Conservation (phyloP, 129 eudicot species). For the Saposhnikovia divaricata region DNA sequence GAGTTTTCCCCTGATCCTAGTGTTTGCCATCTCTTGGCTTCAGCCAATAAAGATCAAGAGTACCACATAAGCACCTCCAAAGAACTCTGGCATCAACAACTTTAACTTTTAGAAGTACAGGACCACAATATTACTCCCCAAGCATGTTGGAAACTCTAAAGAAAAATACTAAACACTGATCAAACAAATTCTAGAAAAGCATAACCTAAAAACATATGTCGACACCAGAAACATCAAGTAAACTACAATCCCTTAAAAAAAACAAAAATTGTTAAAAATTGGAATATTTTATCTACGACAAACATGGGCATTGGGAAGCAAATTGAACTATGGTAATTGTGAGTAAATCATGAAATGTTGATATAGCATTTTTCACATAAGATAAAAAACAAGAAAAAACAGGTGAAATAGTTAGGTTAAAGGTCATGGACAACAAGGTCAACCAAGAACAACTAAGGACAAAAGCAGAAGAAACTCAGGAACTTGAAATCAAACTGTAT, state of each 20-base stretch:
- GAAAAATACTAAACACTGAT: background rate
- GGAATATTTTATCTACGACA: background rate
- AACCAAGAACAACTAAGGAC: background rate
- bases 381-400: background rate
- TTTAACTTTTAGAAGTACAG: background rate
- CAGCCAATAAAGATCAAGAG: background rate
- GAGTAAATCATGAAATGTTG: background rate
- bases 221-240: background rate
- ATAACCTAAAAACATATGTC: background rate
- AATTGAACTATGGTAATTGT: background rate
- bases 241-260: background rate
- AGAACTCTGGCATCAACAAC: background rate
- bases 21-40: constrained; percentile 52
- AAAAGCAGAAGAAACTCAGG: background rate
- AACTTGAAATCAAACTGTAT: background rate
- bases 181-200: background rate
- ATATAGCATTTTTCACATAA: background rate
- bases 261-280: background rate
- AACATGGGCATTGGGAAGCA: background rate
- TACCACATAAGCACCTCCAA: constrained; percentile 16
- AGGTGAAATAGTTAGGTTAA: background rate
- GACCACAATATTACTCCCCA: background rate
- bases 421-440: background rate
- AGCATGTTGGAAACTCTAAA: background rate
- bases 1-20: constrained; percentile 72